These are phyloP conservation scores for Lineolata rhizophorae DNA, from an alignment of 495 filamentous ascomycete species.

Conservation along the genomic window DNA sequence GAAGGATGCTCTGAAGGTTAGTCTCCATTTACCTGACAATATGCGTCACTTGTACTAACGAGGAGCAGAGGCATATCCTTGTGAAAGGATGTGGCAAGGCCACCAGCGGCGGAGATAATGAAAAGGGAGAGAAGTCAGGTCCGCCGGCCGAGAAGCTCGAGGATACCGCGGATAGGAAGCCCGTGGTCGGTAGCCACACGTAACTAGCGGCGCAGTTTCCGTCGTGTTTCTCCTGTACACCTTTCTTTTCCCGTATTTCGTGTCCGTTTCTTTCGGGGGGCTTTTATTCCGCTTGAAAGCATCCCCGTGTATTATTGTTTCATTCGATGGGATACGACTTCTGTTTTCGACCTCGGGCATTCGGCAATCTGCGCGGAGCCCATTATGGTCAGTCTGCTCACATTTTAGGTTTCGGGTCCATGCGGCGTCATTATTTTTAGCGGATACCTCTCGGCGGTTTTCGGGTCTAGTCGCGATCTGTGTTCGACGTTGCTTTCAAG, in stretches of 20 bases:
- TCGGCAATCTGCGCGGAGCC: too few species aligned
- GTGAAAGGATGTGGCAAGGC: constrained; percentile 75
- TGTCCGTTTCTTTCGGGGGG: not conserved
- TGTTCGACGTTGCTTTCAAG: too few species aligned
- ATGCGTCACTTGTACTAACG: constrained; percentile 1
- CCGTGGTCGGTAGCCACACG: constrained; percentile 10
- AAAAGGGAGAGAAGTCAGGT: constrained; percentile 15
- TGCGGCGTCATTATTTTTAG: too few species aligned
- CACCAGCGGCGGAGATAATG: constrained; percentile 10
- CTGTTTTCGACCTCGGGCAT: too few species aligned
- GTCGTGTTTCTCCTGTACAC: not conserved
- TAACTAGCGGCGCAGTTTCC: too few species aligned
- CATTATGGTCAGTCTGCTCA: too few species aligned
- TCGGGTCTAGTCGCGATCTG: too few species aligned
- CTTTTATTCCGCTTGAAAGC: too few species aligned
- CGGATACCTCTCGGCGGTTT: too few species aligned
- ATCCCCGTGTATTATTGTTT: too few species aligned
- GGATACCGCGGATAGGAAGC: constrained; percentile 10
- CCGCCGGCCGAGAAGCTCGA: constrained; percentile 13
- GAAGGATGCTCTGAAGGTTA: constrained; percentile 92
- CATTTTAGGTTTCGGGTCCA: too few species aligned
- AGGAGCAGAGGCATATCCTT: constrained; percentile 58
- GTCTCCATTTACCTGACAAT: constrained; percentile 9
- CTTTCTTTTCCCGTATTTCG: not conserved
- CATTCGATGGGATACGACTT: too few species aligned